Percentiles rank a stretch among this genome's conserved stretches.
These are phyloP conservation scores for Rhododendron griersonianum DNA, from an alignment of 148 eudicot species.

Conservation along the genomic window DNA sequence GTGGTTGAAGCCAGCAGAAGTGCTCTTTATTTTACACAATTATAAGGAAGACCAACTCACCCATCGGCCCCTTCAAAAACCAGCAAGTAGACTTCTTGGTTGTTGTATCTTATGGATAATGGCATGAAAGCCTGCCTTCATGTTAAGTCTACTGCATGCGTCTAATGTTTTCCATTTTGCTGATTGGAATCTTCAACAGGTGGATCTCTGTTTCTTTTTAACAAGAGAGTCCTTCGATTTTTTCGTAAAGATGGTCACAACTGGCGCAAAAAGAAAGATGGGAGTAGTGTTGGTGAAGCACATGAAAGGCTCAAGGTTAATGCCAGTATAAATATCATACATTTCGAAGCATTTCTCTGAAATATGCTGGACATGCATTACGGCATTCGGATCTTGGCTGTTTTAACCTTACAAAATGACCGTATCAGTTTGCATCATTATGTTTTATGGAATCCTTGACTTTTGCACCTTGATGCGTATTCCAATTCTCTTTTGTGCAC, in stretches of 20 bases:
- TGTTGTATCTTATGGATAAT: background rate
- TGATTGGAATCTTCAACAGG: slow-evolving; percentile 37
- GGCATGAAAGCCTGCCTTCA: background rate
- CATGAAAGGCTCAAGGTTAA: slow-evolving; percentile 92
- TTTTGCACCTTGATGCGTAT: background rate
- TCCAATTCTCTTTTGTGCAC: background rate
- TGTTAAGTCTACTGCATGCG: background rate
- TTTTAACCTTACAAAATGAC: background rate
- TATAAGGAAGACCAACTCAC: slow-evolving; percentile 59
- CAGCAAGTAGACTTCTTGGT: slow-evolving; percentile 45
- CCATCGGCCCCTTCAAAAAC: slow-evolving; percentile 54
- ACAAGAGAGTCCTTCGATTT: slow-evolving; percentile 80
- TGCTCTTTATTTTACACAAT: slow-evolving; percentile 70
- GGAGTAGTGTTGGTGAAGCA: slow-evolving; percentile 82
- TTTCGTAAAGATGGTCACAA: slow-evolving; percentile 90
- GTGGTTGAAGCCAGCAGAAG: slow-evolving; percentile 87
- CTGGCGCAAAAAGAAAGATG: slow-evolving; percentile 89
- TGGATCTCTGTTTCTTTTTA: slow-evolving; percentile 83
- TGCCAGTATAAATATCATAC: background rate
- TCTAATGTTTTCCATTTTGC: slow-evolving; percentile 10
- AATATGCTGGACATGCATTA: background rate
- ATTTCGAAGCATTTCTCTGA: background rate
- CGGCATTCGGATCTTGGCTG: background rate
- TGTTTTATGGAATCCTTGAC: background rate
- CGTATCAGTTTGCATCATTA: background rate